Evolutionary conservation across 2,329 filamentous ascomycete genomes (phyloP).

Genomic region (Fusarium avenaceum): DNA sequence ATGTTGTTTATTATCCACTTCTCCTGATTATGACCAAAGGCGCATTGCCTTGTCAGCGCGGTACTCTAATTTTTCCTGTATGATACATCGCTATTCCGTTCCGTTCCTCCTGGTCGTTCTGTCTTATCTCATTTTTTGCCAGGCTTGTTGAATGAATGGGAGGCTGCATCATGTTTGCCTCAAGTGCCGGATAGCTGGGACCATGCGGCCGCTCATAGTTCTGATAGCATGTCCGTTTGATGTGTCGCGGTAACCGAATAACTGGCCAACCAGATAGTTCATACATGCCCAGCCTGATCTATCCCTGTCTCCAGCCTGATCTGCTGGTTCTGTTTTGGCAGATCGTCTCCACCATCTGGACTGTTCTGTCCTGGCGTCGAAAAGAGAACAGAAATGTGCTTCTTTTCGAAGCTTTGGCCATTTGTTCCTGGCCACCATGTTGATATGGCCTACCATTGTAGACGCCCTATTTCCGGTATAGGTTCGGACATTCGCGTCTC

Average conservation of each 20-base stretch:
- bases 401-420: slow-evolving; percentile 40
- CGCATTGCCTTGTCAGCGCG: not conserved
- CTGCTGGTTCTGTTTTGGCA: slow-evolving; percentile 39
- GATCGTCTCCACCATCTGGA: slow-evolving; percentile 21
- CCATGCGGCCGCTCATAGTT: slow-evolving; percentile 28
- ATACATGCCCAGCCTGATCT: slow-evolving; percentile 33
- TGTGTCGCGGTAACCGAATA: slow-evolving; percentile 29
- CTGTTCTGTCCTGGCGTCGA: slow-evolving; percentile 26
- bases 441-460: slow-evolving; percentile 18
- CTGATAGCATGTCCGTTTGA: slow-evolving; percentile 36
- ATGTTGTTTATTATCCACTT: slow-evolving; percentile 8
- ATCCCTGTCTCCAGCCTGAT: slow-evolving; percentile 24
- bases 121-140: not conserved
- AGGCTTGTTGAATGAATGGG: slow-evolving; percentile 11
- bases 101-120: slow-evolving; percentile 2
- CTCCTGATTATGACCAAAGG: slow-evolving; percentile 7
- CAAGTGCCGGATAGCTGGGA: slow-evolving; percentile 34
- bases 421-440: slow-evolving; percentile 34
- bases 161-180: slow-evolving; percentile 33
- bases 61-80: slow-evolving; percentile 10
- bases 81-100: slow-evolving; percentile 9
- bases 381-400: slow-evolving; percentile 24
- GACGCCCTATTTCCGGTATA: slow-evolving; percentile 24
- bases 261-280: slow-evolving; percentile 31
- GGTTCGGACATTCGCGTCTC: slow-evolving; percentile 37